A percentile compares a stretch with the other conserved stretches of the same genome.
Conservation (phyloP, 306 rosid genomes). For the Rosa lucieae region DNA sequence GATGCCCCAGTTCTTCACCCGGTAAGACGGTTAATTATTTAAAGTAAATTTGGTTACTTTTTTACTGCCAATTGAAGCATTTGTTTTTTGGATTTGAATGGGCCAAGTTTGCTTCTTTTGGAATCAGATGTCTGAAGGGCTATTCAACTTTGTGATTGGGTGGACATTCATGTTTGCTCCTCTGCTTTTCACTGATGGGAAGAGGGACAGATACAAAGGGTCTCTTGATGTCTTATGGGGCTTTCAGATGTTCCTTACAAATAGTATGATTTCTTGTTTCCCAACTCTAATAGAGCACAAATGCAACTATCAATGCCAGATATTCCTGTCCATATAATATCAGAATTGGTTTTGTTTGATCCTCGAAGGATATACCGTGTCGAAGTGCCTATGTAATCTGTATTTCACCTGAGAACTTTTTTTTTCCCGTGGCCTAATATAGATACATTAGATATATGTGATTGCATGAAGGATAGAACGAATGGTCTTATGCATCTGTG, state of each 20-base stretch:
- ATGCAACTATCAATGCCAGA: no score
- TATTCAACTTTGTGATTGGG: conserved; percentile 88
- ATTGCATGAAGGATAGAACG: not conserved
- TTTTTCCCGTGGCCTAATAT: not conserved
- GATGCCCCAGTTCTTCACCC: conserved; percentile 96
- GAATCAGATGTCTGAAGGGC: conserved; percentile 77
- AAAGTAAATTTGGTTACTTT: not conserved
- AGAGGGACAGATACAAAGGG: conserved; percentile 64
- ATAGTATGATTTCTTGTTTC: conserved; percentile 50
- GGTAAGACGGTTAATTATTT: conserved; percentile 39
- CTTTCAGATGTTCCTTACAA: conserved; percentile 91
- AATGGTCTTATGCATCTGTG: not conserved
- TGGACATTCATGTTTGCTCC: conserved; percentile 98
- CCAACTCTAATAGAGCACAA: not conserved
- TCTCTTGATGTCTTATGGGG: conserved; percentile 79
- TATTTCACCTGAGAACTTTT: not conserved
- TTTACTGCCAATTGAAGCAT: not conserved
- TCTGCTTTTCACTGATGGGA: conserved; percentile 67
- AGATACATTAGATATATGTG: not conserved
- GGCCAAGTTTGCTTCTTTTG: conserved; percentile 17
- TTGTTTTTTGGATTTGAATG: conserved; percentile 15
- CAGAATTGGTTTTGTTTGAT: not conserved
- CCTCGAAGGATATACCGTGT: not conserved
- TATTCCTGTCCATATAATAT: no score
- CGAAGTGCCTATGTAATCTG: not conserved